phyloP scores from a whole-genome alignment of 768 basidiomycete species.

The Lyophyllum semitale region DNA sequence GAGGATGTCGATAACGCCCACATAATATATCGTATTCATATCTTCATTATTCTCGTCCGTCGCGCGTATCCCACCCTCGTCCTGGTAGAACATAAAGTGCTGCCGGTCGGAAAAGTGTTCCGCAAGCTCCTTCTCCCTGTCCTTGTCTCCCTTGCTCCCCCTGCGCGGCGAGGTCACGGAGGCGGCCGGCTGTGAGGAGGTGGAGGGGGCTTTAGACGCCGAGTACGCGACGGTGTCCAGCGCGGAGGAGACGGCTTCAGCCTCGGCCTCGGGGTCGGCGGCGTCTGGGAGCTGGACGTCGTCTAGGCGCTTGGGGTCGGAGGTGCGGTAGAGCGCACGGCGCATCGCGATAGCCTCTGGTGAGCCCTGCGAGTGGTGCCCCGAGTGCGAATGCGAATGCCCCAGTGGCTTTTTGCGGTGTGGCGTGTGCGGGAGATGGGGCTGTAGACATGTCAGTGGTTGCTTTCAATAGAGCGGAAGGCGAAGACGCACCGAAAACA shows the following conservation, averaged over 20 bases:
- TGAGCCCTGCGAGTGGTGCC: conserved; percentile 49
- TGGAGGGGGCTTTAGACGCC: too few species aligned
- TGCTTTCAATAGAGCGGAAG: not conserved
- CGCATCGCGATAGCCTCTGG: conserved; percentile 85
- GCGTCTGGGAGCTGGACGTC: conserved; percentile 20
- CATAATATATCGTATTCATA: conserved; percentile 83
- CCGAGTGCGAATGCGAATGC: conserved; percentile 29
- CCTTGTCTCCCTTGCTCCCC: conserved; percentile 16
- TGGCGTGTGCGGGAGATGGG: conserved; percentile 58
- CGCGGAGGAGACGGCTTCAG: not conserved
- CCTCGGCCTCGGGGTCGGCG: conserved; percentile 8
- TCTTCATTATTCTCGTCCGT: conserved; percentile 82
- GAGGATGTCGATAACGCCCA: conserved; percentile 95
- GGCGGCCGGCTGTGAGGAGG: not conserved
- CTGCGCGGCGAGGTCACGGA: conserved; percentile 9
- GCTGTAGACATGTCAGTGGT: conserved; percentile 41
- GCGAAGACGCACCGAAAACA: conserved; percentile 75
- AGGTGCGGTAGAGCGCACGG: conserved; percentile 74
- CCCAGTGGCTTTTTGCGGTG: conserved; percentile 54
- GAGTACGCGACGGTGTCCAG: too few species aligned
- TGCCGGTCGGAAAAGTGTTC: conserved; percentile 54
- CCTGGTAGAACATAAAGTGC: conserved; percentile 92
- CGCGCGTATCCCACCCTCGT: conserved; percentile 90
- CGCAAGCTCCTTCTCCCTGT: conserved; percentile 44
- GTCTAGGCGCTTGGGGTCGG: conserved; percentile 74